A percentile compares a stretch with the other conserved stretches of the same genome.
phyloP scores from a whole-genome alignment of 1,139 yeast genomes.

The Pichia sp. region DNA sequence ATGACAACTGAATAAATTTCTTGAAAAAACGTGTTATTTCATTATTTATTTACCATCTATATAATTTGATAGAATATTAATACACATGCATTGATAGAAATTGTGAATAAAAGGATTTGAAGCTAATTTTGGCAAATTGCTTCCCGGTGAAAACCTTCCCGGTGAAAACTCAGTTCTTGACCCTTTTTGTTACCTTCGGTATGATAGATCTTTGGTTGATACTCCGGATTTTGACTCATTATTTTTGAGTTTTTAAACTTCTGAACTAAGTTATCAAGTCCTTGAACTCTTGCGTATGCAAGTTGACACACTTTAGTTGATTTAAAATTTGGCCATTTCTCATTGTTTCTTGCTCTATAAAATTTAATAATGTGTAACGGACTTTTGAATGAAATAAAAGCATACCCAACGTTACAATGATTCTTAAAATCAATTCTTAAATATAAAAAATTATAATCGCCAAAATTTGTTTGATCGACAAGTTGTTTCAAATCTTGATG shows the following conservation, averaged over 20 bases:
- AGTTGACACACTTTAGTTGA: conserved; percentile 45
- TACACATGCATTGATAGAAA: not conserved
- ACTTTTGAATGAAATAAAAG: conserved; percentile 41
- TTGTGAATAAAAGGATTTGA: not conserved
- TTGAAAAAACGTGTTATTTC: too few relatives aligned
- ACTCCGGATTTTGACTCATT: conserved; percentile 39
- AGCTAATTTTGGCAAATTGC: not conserved
- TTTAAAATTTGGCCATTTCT: conserved; percentile 40
- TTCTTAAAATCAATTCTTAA: conserved; percentile 45
- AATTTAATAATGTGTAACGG: conserved; percentile 40
- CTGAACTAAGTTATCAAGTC: conserved; percentile 37
- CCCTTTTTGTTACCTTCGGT: conserved; percentile 37
- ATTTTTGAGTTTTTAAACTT: conserved; percentile 45
- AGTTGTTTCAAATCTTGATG: conserved; percentile 39
- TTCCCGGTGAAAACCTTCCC: not conserved
- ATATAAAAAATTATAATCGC: conserved; percentile 50
- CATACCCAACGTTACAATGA: conserved; percentile 48
- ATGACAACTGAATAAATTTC: too few relatives aligned
- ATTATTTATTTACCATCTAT: not conserved
- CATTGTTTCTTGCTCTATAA: conserved; percentile 39
- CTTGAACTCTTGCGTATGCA: conserved; percentile 46
- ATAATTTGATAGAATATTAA: not conserved
- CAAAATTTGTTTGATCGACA: conserved; percentile 39
- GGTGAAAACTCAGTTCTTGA: conserved; percentile 28
- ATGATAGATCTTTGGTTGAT: conserved; percentile 37